These are phyloP conservation scores for Fusarium agapanthi DNA, from an alignment of 2,329 filamentous ascomycete genomes.

Conservation along the genomic window DNA sequence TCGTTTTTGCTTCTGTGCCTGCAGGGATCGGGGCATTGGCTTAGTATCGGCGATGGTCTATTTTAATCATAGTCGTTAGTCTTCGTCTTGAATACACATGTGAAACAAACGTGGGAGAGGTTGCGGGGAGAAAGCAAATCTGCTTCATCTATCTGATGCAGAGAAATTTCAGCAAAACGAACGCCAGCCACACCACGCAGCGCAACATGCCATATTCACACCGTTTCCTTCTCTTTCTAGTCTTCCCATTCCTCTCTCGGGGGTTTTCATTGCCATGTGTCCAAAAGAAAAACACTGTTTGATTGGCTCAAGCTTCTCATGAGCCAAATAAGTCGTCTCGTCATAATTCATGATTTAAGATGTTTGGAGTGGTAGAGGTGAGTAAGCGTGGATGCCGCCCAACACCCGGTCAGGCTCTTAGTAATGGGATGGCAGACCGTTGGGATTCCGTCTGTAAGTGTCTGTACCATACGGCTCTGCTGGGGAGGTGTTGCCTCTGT, in stretches of 20 bases:
- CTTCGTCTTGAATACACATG: slow-evolving; percentile 44
- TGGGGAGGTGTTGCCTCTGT: slow-evolving; percentile 28
- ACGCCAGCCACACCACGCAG: slow-evolving; percentile 43
- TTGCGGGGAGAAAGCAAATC: slow-evolving; percentile 31
- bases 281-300: background rate
- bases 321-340: slow-evolving; percentile 30
- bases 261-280: slow-evolving; percentile 10
- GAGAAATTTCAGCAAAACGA: slow-evolving; percentile 26
- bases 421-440: slow-evolving; percentile 47
- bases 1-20: slow-evolving; percentile 14
- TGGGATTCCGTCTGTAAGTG: slow-evolving; percentile 28
- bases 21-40: slow-evolving; percentile 29
- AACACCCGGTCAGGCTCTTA: slow-evolving; percentile 9
- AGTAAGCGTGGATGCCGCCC: background rate
- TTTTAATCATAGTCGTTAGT: slow-evolving; percentile 55
- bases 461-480: slow-evolving; percentile 29
- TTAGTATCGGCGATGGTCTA: slow-evolving; percentile 53
- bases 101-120: slow-evolving; percentile 25
- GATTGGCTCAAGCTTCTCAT: slow-evolving; percentile 23
- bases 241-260: background rate
- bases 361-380: slow-evolving; percentile 4
- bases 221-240: slow-evolving; percentile 16
- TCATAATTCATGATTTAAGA: slow-evolving; percentile 39
- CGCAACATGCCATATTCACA: slow-evolving; percentile 33
- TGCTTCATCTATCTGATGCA: slow-evolving; percentile 43